Percentiles rank a stretch among this genome's conserved stretches.
phyloP scores from a whole-genome alignment of 2,329 filamentous ascomycete genomes.

The Trichophyton benhamiae region DNA sequence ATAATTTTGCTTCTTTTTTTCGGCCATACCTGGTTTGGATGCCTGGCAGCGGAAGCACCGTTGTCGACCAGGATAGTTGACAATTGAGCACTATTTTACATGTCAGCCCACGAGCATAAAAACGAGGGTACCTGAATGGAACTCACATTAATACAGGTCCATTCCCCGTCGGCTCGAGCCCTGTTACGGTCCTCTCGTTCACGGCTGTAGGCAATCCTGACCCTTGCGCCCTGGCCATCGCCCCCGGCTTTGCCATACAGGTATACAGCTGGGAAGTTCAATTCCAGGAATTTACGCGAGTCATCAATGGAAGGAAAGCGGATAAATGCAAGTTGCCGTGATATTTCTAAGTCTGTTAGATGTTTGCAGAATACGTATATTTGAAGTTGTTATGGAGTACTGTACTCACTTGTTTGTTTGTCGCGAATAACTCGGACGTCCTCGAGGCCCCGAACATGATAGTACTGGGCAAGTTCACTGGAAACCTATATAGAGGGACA shows the following conservation, averaged over 20 bases:
- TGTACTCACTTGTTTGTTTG: slow-evolving; percentile 41
- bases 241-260: slow-evolving; percentile 34
- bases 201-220: slow-evolving; percentile 42
- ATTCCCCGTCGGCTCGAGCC: slow-evolving; percentile 41
- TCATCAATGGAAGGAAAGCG: slow-evolving; percentile 40
- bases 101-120: neutral
- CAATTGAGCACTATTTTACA: slow-evolving; percentile 37
- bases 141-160: slow-evolving; percentile 43
- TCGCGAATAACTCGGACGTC: slow-evolving; percentile 48
- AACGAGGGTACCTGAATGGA: neutral
- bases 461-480: slow-evolving; percentile 41
- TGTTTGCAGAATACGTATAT: slow-evolving; percentile 22
- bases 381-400: slow-evolving; percentile 10
- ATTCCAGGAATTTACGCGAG: slow-evolving; percentile 42
- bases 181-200: slow-evolving; percentile 41
- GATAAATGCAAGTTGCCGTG: slow-evolving; percentile 45
- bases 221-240: slow-evolving; percentile 30
- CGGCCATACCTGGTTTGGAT: slow-evolving; percentile 36
- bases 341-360: slow-evolving; percentile 32
- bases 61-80: slow-evolving; percentile 45
- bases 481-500: slow-evolving; percentile 40
- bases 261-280: slow-evolving; percentile 39
- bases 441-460: slow-evolving; percentile 42
- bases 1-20: too few relatives aligned
- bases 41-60: slow-evolving; percentile 49